Evolutionary conservation across 805 yeast genomes (phyloP).

Genomic region (Hanseniaspora thailandica): DNA sequence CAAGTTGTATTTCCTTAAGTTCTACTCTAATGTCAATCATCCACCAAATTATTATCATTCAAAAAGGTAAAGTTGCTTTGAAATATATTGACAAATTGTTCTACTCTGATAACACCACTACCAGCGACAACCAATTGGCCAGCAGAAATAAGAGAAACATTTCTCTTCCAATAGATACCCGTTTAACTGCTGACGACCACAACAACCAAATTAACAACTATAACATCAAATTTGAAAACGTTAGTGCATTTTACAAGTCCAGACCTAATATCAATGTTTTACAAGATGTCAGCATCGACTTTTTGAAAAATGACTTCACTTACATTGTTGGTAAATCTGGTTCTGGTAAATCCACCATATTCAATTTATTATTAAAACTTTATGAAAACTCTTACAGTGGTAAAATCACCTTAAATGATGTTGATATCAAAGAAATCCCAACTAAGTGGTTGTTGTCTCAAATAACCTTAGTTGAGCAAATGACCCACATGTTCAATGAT

Average conservation of each 20-base stretch:
- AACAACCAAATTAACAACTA: neutral
- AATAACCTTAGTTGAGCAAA: constrained; percentile 65
- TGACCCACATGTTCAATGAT: constrained; percentile 51
- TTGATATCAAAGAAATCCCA: constrained; percentile 34
- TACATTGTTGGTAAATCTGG: constrained; percentile 84
- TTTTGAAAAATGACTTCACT: constrained; percentile 38
- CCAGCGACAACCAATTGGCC: neutral
- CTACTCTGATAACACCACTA: constrained; percentile 15
- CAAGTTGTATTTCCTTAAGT: constrained; percentile 67
- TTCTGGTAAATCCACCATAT: constrained; percentile 80
- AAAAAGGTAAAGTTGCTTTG: constrained; percentile 64
- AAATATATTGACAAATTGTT: constrained; percentile 36
- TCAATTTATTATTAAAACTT: constrained; percentile 48
- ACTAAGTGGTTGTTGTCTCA: constrained; percentile 46
- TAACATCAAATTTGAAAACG: constrained; percentile 41
- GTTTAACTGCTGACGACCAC: neutral
- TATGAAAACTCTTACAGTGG: constrained; percentile 44
- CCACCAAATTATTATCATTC: constrained; percentile 47
- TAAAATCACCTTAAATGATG: constrained; percentile 44
- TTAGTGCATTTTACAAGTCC: constrained; percentile 53
- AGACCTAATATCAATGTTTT: constrained; percentile 41
- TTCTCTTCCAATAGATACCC: neutral
- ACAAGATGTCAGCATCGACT: constrained; percentile 34
- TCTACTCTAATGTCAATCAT: constrained; percentile 45
- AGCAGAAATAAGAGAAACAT: neutral